Conservation (phyloP, 2,329 filamentous ascomycete genomes). For the Ophiobolus disseminans region DNA sequence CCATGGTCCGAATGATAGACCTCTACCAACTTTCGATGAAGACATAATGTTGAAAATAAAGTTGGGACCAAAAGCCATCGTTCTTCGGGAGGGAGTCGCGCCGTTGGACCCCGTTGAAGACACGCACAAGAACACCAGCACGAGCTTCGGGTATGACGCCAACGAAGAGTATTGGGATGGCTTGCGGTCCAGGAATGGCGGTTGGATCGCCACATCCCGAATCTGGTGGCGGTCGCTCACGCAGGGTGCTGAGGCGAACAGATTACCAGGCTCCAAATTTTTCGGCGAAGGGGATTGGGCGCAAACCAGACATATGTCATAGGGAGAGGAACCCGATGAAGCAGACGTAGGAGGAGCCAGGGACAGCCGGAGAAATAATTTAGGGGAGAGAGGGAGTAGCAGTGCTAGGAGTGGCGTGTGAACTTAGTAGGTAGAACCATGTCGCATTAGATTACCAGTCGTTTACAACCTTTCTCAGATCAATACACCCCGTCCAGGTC, state of each 20-base stretch:
- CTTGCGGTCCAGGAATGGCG: conserved; percentile 5
- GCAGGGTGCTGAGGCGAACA: background rate
- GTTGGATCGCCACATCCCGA: background rate
- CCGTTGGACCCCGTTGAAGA: background rate
- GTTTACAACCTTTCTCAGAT: no score
- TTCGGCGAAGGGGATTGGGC: conserved; percentile 1
- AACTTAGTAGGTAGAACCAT: no score
- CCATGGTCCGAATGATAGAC: conserved; percentile 3
- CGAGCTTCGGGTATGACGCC: background rate
- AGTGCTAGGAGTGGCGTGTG: no score
- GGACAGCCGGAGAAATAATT: background rate
- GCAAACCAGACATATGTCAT: background rate
- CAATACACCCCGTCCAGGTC: no score
- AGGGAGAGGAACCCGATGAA: background rate
- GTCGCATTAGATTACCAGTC: no score
- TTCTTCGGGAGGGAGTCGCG: background rate
- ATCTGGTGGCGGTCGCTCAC: background rate
- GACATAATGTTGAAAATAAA: background rate
- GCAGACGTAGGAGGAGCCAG: background rate
- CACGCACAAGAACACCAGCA: background rate
- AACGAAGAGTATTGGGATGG: conserved; percentile 16
- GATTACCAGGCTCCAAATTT: background rate
- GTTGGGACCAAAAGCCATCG: background rate
- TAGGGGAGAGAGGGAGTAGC: background rate
- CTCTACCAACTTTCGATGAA: background rate